phyloP scores from a whole-genome alignment of 345 rosid species.

The Limnanthes douglasii region DNA sequence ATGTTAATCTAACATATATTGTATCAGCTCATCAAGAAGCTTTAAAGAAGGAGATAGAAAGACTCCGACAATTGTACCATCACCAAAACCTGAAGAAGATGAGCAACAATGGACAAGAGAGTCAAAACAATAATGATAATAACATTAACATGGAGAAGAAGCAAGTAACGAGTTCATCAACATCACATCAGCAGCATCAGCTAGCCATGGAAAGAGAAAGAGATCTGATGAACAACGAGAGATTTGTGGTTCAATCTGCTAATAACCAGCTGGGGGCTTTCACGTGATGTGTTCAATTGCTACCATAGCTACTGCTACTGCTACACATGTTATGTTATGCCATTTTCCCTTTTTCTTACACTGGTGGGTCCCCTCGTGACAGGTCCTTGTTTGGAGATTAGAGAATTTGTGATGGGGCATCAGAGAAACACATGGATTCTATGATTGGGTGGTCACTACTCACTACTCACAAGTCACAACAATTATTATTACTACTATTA shows the following conservation, averaged over 20 bases:
- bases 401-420: no score
- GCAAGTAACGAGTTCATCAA: constrained; percentile 3
- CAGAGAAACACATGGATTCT: no score
- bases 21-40: constrained; percentile 61
- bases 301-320: no score
- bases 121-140: constrained; percentile 2
- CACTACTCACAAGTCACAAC: no score
- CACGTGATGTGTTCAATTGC: constrained; percentile 21
- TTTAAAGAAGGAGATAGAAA: constrained; percentile 52
- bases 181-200: not conserved
- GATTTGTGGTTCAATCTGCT: constrained; percentile 11
- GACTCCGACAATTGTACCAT: constrained; percentile 38
- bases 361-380: no score
- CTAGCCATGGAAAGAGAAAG: not conserved
- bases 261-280: constrained; percentile 10
- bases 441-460: no score
- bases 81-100: constrained; percentile 37
- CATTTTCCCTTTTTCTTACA: no score
- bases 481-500: no score
- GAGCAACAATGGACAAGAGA: constrained; percentile 7
- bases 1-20: not conserved
- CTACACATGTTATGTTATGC: no score
- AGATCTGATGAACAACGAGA: not conserved
- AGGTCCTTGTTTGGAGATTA: no score
- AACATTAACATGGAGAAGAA: constrained; percentile 8